Conservation (phyloP, 2,329 filamentous ascomycete species). For the Endocalyx cinctus region DNA sequence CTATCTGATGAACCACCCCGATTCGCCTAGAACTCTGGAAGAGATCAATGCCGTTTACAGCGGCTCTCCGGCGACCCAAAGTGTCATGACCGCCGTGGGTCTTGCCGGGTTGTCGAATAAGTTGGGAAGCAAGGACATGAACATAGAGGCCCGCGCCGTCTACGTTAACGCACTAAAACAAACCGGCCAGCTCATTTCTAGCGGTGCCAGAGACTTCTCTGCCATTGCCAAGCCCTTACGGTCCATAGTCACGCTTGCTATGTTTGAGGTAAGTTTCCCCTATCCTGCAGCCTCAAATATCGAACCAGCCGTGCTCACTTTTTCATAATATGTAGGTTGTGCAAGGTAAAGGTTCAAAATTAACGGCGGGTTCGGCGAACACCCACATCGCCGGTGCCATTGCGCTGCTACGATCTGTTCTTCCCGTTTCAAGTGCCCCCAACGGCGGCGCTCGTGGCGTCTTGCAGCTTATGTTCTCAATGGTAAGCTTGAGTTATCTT, state of each 20-base stretch:
- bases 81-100: conserved; percentile 53
- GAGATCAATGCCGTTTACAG: conserved; percentile 31
- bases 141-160: conserved; percentile 43
- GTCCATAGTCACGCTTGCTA: conserved; percentile 52
- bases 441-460: conserved; percentile 47
- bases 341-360: conserved; percentile 40
- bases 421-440: conserved; percentile 33
- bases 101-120: conserved; percentile 55
- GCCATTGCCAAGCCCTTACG: conserved; percentile 41
- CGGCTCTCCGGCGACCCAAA: conserved; percentile 37
- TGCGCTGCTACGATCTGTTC: conserved; percentile 48
- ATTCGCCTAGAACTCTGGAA: conserved; percentile 37
- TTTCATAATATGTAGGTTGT: conserved; percentile 24
- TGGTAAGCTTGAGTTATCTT: conserved; percentile 36
- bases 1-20: conserved; percentile 47
- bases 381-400: conserved; percentile 57
- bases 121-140: conserved; percentile 40
- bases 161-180: conserved; percentile 50
- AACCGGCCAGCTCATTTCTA: conserved; percentile 36
- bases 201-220: conserved; percentile 26
- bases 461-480: conserved; percentile 51
- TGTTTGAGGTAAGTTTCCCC: conserved; percentile 50
- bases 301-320: neutral
- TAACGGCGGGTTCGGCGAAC: conserved; percentile 46
- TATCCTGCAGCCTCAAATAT: neutral